These are phyloP conservation scores for Anacardium occidentale DNA, from an alignment of 345 rosid genomes.

Conservation along the genomic window DNA sequence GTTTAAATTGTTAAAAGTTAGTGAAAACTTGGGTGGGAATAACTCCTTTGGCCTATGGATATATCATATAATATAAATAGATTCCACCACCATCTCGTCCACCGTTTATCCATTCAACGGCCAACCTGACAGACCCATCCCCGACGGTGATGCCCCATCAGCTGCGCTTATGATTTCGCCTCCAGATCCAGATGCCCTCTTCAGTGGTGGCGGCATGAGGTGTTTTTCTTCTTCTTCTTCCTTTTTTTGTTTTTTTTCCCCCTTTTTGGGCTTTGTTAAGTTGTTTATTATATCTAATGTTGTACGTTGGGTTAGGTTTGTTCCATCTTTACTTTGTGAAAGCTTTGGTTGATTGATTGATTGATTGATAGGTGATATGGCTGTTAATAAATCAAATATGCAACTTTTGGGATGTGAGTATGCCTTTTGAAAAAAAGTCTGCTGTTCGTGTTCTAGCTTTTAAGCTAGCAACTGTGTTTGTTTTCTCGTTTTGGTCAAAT, in stretches of 20 bases:
- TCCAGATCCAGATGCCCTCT: conserved; percentile 33
- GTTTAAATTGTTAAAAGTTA: too few relatives aligned
- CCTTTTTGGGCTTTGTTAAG: background rate
- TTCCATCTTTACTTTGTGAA: background rate
- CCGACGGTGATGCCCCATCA: conserved; percentile 22
- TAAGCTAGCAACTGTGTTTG: too few relatives aligned
- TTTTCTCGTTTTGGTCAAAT: background rate
- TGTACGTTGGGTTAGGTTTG: background rate
- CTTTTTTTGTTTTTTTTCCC: background rate
- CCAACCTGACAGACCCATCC: conserved; percentile 35
- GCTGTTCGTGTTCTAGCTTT: background rate
- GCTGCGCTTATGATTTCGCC: conserved; percentile 29
- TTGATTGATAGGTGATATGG: too few relatives aligned
- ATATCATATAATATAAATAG: too few relatives aligned
- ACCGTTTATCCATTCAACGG: background rate
- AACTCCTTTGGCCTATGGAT: too few relatives aligned
- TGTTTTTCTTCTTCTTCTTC: too few relatives aligned
- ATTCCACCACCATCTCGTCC: background rate
- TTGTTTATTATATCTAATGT: background rate
- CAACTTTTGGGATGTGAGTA: background rate
- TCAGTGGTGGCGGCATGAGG: conserved; percentile 57
- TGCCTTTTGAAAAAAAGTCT: background rate
- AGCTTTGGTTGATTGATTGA: background rate
- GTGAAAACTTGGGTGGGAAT: too few relatives aligned
- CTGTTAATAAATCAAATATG: background rate